Evolutionary conservation across 306 rosid genomes (phyloP).

Genomic region (Cercis canadensis): DNA sequence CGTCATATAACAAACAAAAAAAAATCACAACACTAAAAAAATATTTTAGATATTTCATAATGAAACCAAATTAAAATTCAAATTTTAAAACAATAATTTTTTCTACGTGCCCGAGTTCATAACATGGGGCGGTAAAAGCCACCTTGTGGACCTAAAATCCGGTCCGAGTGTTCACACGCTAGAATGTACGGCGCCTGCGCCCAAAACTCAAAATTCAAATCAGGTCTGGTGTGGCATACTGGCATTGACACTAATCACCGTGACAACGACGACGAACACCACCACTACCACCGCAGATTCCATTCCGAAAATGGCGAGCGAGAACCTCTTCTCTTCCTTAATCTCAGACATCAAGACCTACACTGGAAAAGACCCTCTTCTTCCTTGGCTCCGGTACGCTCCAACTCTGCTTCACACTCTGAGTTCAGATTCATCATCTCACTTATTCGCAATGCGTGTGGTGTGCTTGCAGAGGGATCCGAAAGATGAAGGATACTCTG

Average conservation of each 20-base stretch:
- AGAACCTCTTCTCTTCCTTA: conserved; percentile 66
- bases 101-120: too few relatives aligned
- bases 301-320: conserved; percentile 40
- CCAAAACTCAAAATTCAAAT: conserved; percentile 46
- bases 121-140: too few relatives aligned
- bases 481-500: conserved; percentile 71
- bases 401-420: not conserved
- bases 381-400: conserved; percentile 93
- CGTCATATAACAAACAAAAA: too few relatives aligned
- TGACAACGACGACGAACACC: conserved; percentile 25
- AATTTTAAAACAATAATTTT: too few relatives aligned
- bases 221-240: not conserved
- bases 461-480: conserved; percentile 67
- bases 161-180: not conserved
- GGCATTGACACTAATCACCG: not conserved
- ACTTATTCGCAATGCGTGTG: not conserved
- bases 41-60: too few relatives aligned
- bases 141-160: not conserved
- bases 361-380: conserved; percentile 89
- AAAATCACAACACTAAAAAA: too few relatives aligned
- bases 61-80: too few relatives aligned
- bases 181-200: not conserved
- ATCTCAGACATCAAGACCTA: conserved; percentile 68
- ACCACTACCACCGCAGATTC: conserved; percentile 24
- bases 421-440: conserved; percentile 13